Base-by-base conservation (phyloP, 495 filamentous ascomycete species). In the Astrothelium subdiscretum region DNA sequence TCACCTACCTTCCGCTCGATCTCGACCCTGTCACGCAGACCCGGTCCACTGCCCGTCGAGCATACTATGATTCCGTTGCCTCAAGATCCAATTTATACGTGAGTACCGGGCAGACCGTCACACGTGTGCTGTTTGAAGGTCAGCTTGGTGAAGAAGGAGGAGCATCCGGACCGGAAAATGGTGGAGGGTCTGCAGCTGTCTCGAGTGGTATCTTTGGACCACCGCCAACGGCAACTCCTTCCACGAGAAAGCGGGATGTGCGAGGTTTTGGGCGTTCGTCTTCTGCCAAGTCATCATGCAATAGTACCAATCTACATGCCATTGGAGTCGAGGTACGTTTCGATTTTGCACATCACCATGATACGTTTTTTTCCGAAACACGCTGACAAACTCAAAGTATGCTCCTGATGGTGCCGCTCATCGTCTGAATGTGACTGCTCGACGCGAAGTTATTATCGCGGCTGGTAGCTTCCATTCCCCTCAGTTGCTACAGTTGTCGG, bases 401-500 rank as follows among this genome's bases (percentile, higher is more conserved):
- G 48, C 48, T 27, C 48, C 48, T 20, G 24, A 61, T 31, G 52
- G 48, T 51, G 51, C 44, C 20, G 58, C 59, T 22, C 61, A 60
- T 44, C 66, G 62, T 31, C 65, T 54, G 0, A 60, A 54, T 29
- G 48, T 61, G 31, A 61, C 29, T 61, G 73, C 72, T 5, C 63
- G 63, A 15, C 60, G 73, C 8, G 83, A 86, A 60, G 74, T 85
- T 24, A 79, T 87, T 57, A 58, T 86, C 32, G 73, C 77, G 1
- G 80, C 79, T 1, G 84, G 83, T 0, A 67, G 74, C 0, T 63
- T 83, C 38, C 73, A 81, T 48, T 77, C 79, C 0, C 80, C 81
- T 0, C 78, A 85, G 66, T 59, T 86, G 2, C 75, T 86, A 0
- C 79, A 85, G 67, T 68, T 85, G 1, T 85, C 81, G 5, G 84